Evolutionary conservation across 2,329 filamentous ascomycete genomes (phyloP), one percentile per base, ranked within the genome.

Genomic region (Paecilomyces sp.): DNA sequence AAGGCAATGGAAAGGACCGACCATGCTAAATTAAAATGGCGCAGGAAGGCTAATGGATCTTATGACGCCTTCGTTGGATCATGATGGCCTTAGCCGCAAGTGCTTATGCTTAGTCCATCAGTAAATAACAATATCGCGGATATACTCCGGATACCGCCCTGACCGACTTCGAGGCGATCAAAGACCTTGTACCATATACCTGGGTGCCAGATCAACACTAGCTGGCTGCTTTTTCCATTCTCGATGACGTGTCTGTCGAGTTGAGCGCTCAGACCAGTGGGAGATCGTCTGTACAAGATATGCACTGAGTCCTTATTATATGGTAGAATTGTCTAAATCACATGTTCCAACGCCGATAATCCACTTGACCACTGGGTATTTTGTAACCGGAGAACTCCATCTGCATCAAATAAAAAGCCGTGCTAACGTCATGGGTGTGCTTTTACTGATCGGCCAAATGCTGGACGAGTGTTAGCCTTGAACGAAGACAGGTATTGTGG

Each of bases 401-500:
- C 58, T 59, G 56, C 56, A 61, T 15, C 58, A 53, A 58, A 60
- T 30, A 54, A 61, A 33, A 12, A 56, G 58, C 28, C 22, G 4
- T 36, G 18, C 67, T 59, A 73, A 53, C 70, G 67, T 53, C 68
- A 72, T 54, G 6, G 22, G n/a, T 47, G n/a, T 47, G n/a, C 9
- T 22, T 47, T 18, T 47, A 47, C 41, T 47, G 41, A 18, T 77
- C 76, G 5, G 75, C 75, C 63, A 78, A 62, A 61, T 78, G 76
- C 76, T 78, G 65, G 11, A 13, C n/a, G 18, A 50, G 60, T 30
- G 59, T 62, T 55, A 60, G 61, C 25, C 25, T 28, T 24, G 60
- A 57, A 24, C 61, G 56, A 57, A 61, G 34, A 8, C n/a, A 18
- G 25, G 18, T 3, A 56, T 34, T 25, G 30, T 7, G 3, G n/a